phyloP scores from a whole-genome alignment of 768 basidiomycete genomes.

The Lactarius vividus region DNA sequence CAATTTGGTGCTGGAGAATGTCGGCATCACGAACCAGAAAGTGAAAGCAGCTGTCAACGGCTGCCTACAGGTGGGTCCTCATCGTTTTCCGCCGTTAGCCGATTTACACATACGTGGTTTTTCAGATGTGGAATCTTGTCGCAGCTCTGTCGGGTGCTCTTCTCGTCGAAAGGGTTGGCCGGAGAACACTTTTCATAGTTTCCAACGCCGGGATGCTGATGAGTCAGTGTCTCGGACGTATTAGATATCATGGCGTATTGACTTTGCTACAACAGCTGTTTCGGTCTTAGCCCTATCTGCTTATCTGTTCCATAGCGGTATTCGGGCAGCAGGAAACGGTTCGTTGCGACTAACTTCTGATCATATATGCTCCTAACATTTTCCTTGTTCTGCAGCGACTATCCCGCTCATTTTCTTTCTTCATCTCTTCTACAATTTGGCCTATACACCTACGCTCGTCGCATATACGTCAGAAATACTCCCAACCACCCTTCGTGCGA shows the following conservation, averaged over 20 bases:
- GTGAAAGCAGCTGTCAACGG: constrained; percentile 65
- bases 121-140: constrained; percentile 59
- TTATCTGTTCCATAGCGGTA: constrained; percentile 38
- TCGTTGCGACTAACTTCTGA: neutral
- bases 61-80: constrained; percentile 46
- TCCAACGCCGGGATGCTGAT: constrained; percentile 61
- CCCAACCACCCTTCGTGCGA: constrained; percentile 76
- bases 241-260: neutral
- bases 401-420: constrained; percentile 65
- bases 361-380: neutral
- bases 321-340: constrained; percentile 37
- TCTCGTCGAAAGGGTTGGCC: constrained; percentile 64
- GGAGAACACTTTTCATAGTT: constrained; percentile 63
- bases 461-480: constrained; percentile 72
- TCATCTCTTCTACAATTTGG: constrained; percentile 58
- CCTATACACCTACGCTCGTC: constrained; percentile 71
- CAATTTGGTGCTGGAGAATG: constrained; percentile 59
- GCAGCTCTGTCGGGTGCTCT: constrained; percentile 59
- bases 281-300: constrained; percentile 52
- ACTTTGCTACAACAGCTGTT: constrained; percentile 41
- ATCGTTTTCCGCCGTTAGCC: neutral
- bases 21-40: constrained; percentile 53
- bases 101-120: neutral
- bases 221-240: constrained; percentile 36
- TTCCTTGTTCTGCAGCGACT: constrained; percentile 41